Conservation (phyloP, 139 green algal genomes). For the Bryopsis sp. region DNA sequence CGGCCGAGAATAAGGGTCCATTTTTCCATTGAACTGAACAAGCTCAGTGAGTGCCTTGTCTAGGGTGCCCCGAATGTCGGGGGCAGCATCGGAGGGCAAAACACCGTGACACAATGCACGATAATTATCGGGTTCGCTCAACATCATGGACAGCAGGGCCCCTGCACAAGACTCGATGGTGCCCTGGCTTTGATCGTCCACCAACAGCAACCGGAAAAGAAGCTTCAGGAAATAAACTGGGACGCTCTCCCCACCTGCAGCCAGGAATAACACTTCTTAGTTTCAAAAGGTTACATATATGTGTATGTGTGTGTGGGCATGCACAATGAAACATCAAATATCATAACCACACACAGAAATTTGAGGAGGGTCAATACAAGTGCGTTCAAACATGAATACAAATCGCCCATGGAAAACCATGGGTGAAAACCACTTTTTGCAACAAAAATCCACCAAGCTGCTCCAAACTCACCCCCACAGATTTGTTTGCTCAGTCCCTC, state of each 20-base stretch:
- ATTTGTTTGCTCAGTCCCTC: slow-evolving; percentile 1
- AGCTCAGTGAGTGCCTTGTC: not conserved
- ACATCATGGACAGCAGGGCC: not conserved
- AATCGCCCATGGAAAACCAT: too few relatives aligned
- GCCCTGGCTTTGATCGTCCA: not conserved
- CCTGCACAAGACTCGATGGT: not conserved
- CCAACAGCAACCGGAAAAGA: not conserved
- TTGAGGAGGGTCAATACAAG: too few relatives aligned
- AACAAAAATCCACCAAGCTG: too few relatives aligned
- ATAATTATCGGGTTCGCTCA: not conserved
- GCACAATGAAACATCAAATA: too few relatives aligned
- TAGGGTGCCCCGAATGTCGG: not conserved
- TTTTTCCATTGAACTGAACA: not conserved
- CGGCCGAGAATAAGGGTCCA: not conserved
- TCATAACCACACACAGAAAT: too few relatives aligned
- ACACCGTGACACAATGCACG: not conserved
- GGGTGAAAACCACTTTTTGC: too few relatives aligned
- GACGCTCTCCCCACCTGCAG: slow-evolving; percentile 4
- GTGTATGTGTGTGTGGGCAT: too few relatives aligned
- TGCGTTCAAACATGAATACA: too few relatives aligned
- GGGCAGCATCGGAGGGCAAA: too few relatives aligned
- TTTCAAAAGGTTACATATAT: too few relatives aligned
- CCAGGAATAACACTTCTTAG: too few relatives aligned
- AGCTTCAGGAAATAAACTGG: not conserved
- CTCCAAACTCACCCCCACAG: too few relatives aligned